Base-by-base conservation (phyloP, 164 flowering plant genomes). In the Kalanchoe fedtschenkoi region DNA sequence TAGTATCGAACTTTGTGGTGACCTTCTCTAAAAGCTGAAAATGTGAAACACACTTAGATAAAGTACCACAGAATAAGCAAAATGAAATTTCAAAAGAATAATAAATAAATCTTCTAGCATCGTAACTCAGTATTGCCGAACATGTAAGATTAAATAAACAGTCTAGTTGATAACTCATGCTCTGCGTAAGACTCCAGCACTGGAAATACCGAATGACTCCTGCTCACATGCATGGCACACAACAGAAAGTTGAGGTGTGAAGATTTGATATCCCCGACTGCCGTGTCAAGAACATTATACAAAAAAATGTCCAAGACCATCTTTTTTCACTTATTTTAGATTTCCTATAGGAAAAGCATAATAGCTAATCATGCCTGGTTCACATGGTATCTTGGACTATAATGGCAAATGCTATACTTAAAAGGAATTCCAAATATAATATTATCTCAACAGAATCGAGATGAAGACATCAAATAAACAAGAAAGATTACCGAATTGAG, bases 1-100 rank as follows among this genome's bases (percentile, higher is more conserved):
- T 80, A 47, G 70, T 39, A 73, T 91, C 89, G 72, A 91, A 78
- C 63, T 76, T 85, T 70, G 74, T 78, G 10, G 79, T 82, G 32
- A 87, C 69, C 64, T 77, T 78, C 73, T 83, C 91, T 83, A 87
- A 74, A 47, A 95, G 84, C 99, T 95, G 85, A 80, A 81, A 70
- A 76, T 16, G 64, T 10, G 61, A 58, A 22, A 47, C 9, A 42
- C 46, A 37, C 43, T 39, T 42, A 68, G 69, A 59, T 6, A 35
- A 35, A 64, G 64, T 56, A 32, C 1, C 11, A 11, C 56, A 41
- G 37, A 32, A 29, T 3, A 61, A 44, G 19, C 22, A 58, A 19
- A 58, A 5, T 1, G 19, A 17, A 30, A 6, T 17, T 14, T 32
- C 30, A 22, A 58, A 17, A 7, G 21, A 9, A n/a, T n/a, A 30